Base-by-base conservation (phyloP, 2,329 filamentous ascomycete species). In the Peltaster fructicola region DNA sequence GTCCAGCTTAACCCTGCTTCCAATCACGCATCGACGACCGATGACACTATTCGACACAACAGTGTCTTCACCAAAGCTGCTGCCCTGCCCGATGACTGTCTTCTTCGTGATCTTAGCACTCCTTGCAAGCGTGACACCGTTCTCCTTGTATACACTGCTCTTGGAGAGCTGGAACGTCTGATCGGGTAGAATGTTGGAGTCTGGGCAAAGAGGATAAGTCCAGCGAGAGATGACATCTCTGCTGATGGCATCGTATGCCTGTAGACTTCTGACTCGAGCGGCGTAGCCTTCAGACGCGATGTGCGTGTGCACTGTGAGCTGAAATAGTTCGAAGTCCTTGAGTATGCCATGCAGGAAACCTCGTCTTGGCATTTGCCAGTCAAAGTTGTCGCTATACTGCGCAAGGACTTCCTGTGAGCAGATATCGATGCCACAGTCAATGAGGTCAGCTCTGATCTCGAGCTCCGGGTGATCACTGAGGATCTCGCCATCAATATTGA, bases 261-360 rank as follows among this genome's bases (percentile, higher is more conserved):
- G 77, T 13, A 95, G 61, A 43, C 82, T 91, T 45, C 69, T 74
- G 8, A 81, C 84, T 35, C 88, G 65, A 2, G 84, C 82, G 2
- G 81, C 79, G 45, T 95, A 98, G 30, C 80, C 71, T 25, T 82
- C 68, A 17, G 71, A 66, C 21, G 90, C 60, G 35, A 95, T 74
- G 41, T 95, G 77, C 3, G 81, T 76, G 48, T 93, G 82, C 25
- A 98, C 80, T n/a, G 81, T 82, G 57, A 95, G 92, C 30, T 84
- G 84, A 49, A 95, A 95, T 29, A 95, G 61, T 47, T 98, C 88
- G 57, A 81, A 92, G 48, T 98, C 88, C 55, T 93, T 93, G 26
- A 98, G 57, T 2, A 95, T 82, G 30, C 84, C 84, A 46, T 84
- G 79, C 17, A 98, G 54, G 41, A 92, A 93, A 42, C 91, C 81